phyloP scores from a whole-genome alignment of 768 basidiomycete genomes.

The Clavaria fumosa region DNA sequence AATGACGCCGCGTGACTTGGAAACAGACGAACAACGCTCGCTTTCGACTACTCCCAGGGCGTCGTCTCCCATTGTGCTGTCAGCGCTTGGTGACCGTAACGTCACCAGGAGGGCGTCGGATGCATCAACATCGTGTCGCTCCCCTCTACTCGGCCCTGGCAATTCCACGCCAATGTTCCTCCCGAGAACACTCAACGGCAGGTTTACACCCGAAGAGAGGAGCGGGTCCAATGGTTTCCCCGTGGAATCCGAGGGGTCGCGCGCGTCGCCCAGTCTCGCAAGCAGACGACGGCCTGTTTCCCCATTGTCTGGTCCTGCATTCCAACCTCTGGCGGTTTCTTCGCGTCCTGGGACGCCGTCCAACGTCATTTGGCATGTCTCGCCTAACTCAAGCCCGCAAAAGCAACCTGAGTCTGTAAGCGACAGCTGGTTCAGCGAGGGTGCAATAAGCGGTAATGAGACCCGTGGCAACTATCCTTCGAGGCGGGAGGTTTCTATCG shows the following conservation, averaged over 20 bases:
- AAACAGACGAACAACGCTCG: slow-evolving; percentile 53
- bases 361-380: slow-evolving; percentile 54
- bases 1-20: slow-evolving; percentile 76
- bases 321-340: slow-evolving; percentile 43
- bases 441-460: slow-evolving; percentile 10
- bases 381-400: slow-evolving; percentile 12
- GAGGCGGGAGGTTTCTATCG: slow-evolving; percentile 20
- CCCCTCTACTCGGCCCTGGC: slow-evolving; percentile 32
- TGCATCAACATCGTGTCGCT: slow-evolving; percentile 31
- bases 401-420: slow-evolving; percentile 28
- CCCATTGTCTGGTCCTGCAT: slow-evolving; percentile 45
- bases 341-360: slow-evolving; percentile 59
- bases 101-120: slow-evolving; percentile 38
- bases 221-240: slow-evolving; percentile 20
- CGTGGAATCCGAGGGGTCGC: slow-evolving; percentile 29
- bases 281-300: slow-evolving; percentile 55
- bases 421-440: slow-evolving; percentile 41
- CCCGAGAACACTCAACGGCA: slow-evolving; percentile 47
- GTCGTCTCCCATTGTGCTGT: slow-evolving; percentile 42
- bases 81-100: slow-evolving; percentile 18
- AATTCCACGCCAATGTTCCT: slow-evolving; percentile 34
- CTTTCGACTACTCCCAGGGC: slow-evolving; percentile 73
- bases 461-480: too few relatives aligned
- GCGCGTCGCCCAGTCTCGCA: slow-evolving; percentile 33
- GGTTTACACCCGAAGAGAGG: slow-evolving; percentile 36